Conservation (phyloP, 129 eudicot genomes). For the Silybum marianum region DNA sequence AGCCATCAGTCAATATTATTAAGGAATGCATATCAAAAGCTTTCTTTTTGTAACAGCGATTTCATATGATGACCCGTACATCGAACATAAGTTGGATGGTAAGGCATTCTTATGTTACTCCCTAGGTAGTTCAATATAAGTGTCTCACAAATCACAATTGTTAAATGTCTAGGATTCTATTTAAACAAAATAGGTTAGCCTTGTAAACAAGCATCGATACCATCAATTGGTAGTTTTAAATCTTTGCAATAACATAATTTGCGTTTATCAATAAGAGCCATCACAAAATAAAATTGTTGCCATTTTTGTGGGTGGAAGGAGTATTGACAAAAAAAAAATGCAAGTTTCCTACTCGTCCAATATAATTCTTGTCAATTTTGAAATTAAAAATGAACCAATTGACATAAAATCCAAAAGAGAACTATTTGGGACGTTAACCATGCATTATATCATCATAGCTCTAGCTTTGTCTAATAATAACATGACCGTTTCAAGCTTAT, state of each 20-base stretch:
- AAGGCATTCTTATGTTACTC: no score
- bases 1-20: neutral
- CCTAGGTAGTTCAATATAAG: no score
- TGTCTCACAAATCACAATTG: no score
- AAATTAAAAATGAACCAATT: neutral
- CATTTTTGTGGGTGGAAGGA: neutral
- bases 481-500: neutral
- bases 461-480: neutral
- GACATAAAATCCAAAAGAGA: neutral
- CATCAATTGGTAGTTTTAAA: no score
- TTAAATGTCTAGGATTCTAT: no score
- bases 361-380: neutral
- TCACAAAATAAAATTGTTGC: no score
- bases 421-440: neutral
- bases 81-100: no score
- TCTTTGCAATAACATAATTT: no score
- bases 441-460: neutral
- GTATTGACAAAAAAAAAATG: neutral
- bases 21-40: neutral
- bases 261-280: no score
- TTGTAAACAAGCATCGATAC: no score
- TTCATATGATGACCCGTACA: neutral
- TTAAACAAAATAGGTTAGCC: no score
- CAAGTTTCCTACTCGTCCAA: neutral
- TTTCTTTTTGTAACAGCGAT: neutral